These are phyloP conservation scores for Phaeolepiota aurea DNA, from an alignment of 768 basidiomycete genomes.

Conservation along the genomic window DNA sequence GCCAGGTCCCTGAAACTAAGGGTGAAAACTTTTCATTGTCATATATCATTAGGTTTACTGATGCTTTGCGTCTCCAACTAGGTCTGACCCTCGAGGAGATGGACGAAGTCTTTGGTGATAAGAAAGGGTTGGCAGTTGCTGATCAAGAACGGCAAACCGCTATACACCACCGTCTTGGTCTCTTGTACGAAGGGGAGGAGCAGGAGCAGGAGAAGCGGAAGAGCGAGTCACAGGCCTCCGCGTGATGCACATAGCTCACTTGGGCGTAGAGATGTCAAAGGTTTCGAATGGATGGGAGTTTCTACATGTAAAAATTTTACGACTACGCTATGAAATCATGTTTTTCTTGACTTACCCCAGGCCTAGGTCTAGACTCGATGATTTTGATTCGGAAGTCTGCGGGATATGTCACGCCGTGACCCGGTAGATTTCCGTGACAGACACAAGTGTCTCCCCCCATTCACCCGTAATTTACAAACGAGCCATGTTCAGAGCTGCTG, in stretches of 20 bases:
- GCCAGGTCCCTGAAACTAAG: conserved; percentile 65
- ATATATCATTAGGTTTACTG: neutral
- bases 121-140: conserved; percentile 40
- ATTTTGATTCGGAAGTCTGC: conserved; percentile 22
- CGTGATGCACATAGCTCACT: neutral
- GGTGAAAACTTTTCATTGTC: conserved; percentile 26
- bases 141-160: conserved; percentile 40
- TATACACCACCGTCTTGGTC: conserved; percentile 59
- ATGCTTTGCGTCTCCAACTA: conserved; percentile 6
- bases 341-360: no score
- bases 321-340: neutral
- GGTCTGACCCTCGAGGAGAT: conserved; percentile 68
- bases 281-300: no score
- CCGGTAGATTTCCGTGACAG: conserved; percentile 8
- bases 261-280: no score
- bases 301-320: no score
- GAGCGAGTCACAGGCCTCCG: neutral
- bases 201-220: conserved; percentile 1
- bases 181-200: conserved; percentile 20
- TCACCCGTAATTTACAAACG: conserved; percentile 12
- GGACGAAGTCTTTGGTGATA: conserved; percentile 68
- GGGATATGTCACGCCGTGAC: conserved; percentile 18
- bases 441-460: conserved; percentile 12
- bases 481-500: conserved; percentile 36
- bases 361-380: no score